Evolutionary conservation across 1,284 basidiomycete genomes (phyloP).

Genomic region (Irpex lacteus): DNA sequence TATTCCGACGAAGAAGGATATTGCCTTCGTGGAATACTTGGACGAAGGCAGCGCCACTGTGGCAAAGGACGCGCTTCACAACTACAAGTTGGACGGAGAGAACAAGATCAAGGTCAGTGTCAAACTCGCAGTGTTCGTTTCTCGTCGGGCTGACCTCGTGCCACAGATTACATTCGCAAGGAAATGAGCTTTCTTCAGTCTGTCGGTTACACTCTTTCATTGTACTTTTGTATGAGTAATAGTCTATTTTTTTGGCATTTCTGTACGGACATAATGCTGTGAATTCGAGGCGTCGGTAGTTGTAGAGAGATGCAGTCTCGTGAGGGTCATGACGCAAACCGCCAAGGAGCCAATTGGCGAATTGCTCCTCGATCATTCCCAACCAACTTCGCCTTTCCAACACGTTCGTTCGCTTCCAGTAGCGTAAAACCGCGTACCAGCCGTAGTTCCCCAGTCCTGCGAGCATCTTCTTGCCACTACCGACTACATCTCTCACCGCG

Average conservation of each 20-base stretch:
- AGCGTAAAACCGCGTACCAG: background rate
- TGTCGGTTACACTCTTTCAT: slow-evolving; percentile 8
- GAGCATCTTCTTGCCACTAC: background rate
- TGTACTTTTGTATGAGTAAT: slow-evolving; percentile 9
- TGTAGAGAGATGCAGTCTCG: background rate
- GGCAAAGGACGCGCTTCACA: slow-evolving; percentile 93
- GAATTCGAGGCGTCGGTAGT: background rate
- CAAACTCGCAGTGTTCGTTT: background rate
- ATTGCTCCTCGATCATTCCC: background rate
- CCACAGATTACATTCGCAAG: slow-evolving; percentile 59
- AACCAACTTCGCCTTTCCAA: slow-evolving; percentile 2
- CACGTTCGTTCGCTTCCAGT: slow-evolving; percentile 10
- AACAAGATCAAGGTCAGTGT: slow-evolving; percentile 87
- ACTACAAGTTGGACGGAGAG: slow-evolving; percentile 93
- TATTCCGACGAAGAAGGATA: slow-evolving; percentile 93
- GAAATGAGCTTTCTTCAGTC: slow-evolving; percentile 33
- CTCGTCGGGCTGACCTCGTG: background rate
- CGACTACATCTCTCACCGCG: background rate
- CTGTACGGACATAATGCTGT: background rate
- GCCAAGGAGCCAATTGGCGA: slow-evolving; percentile 8
- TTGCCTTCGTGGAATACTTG: slow-evolving; percentile 93
- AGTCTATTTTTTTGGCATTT: background rate
- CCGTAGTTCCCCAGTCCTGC: too few species aligned
- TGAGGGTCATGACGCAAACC: slow-evolving; percentile 10
- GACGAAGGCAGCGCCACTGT: slow-evolving; percentile 88